phyloP scores from a whole-genome alignment of 352 stramenopile genomes.

The Globisporangium yorkense region DNA sequence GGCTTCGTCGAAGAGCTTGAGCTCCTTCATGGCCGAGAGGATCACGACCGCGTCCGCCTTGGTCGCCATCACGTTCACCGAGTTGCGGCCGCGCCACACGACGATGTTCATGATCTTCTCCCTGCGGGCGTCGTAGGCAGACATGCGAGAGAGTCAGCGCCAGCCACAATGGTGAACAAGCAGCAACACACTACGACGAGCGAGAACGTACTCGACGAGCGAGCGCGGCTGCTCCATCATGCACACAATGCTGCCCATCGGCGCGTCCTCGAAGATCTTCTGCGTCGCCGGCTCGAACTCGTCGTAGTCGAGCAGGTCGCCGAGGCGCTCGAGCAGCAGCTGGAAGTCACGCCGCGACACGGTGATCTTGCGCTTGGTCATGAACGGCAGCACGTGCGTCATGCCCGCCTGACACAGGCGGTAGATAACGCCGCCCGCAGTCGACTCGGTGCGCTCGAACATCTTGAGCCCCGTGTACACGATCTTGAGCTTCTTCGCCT shows the following conservation, averaged over 20 bases:
- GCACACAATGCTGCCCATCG: conserved; percentile 78
- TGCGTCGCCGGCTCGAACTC: conserved; percentile 58
- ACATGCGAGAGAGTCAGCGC: conserved; percentile 11
- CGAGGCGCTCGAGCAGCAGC: conserved; percentile 79
- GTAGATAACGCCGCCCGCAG: conserved; percentile 67
- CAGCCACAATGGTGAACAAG: conserved; percentile 4
- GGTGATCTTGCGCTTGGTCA: conserved; percentile 56
- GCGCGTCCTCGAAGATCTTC: conserved; percentile 43
- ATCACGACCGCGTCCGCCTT: conserved; percentile 78
- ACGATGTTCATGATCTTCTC: conserved; percentile 82
- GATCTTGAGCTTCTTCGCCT: conserved; percentile 83
- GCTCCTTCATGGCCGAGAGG: conserved; percentile 77
- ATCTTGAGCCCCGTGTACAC: conserved; percentile 91
- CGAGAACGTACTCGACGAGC: conserved; percentile 54
- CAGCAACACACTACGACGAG: background rate
- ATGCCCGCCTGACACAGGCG: conserved; percentile 88
- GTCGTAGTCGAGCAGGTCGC: conserved; percentile 78
- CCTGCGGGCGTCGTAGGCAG: conserved; percentile 16
- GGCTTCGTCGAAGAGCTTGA: conserved; percentile 61
- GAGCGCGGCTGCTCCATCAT: conserved; percentile 59
- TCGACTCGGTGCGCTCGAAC: conserved; percentile 87
- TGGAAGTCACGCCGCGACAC: conserved; percentile 74
- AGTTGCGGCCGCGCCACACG: conserved; percentile 82
- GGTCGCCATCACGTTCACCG: conserved; percentile 81
- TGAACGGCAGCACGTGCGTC: conserved; percentile 77